Conservation (phyloP, 2,329 filamentous ascomycete genomes). For the Gliomastix tumulicola region DNA sequence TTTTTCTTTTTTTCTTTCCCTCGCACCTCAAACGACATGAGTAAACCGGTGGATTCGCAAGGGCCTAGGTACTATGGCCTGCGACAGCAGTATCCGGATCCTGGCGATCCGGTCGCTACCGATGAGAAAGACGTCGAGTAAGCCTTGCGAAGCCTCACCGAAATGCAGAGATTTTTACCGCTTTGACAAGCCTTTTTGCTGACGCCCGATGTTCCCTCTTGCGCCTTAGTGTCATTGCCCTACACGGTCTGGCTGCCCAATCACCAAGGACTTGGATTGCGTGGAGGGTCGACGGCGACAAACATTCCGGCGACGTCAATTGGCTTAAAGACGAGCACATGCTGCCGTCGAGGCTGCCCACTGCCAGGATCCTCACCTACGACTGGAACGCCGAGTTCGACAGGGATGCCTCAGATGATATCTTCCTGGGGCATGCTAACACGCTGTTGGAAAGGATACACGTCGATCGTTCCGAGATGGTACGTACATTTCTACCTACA, state of each 20-base stretch:
- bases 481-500: too few species aligned
- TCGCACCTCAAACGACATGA: too few species aligned
- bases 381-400: background rate
- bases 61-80: too few species aligned
- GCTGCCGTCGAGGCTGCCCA: background rate
- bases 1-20: too few species aligned
- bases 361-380: background rate
- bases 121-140: too few species aligned
- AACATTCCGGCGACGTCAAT: background rate
- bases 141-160: too few species aligned
- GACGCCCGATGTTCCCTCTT: too few species aligned
- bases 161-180: too few species aligned
- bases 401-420: background rate
- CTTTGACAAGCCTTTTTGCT: too few species aligned
- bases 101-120: too few species aligned
- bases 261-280: background rate
- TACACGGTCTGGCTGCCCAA: background rate
- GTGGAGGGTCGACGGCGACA: background rate
- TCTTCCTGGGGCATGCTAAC: background rate
- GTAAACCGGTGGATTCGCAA: too few species aligned
- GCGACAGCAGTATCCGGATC: too few species aligned
- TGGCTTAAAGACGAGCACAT: background rate
- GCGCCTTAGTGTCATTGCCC: background rate
- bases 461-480: background rate
- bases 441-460: background rate